phyloP scores from a whole-genome alignment of 352 stramenopile genomes.

The Phytopythium aichiense region DNA sequence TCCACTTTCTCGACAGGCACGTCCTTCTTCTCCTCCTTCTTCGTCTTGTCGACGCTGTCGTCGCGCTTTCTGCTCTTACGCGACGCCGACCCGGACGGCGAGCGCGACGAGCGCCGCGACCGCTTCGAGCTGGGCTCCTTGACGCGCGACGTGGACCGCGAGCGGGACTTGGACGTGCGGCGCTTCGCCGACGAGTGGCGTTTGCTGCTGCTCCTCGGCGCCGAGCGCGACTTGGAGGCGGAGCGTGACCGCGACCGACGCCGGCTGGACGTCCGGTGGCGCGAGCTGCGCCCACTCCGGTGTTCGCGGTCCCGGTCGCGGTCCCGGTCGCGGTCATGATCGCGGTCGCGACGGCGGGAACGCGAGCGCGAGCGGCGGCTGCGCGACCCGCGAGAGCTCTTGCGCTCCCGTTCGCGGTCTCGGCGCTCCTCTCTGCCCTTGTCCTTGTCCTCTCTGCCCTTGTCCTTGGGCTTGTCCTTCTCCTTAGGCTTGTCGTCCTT shows the following conservation, averaged over 20 bases:
- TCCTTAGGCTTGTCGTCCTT: neutral
- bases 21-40: constrained; percentile 9
- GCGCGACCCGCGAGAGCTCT: constrained; percentile 13
- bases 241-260: constrained; percentile 31
- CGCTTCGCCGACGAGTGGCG: constrained; percentile 7
- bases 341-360: constrained; percentile 13
- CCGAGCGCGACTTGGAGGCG: constrained; percentile 27
- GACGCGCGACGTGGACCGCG: constrained; percentile 20
- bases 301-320: constrained; percentile 21
- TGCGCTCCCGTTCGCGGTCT: constrained; percentile 12
- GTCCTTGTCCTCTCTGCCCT: constrained; percentile 13
- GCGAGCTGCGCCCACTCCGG: constrained; percentile 29
- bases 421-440: constrained; percentile 13
- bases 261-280: constrained; percentile 25
- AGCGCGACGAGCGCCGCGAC: constrained; percentile 20
- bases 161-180: constrained; percentile 21
- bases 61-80: constrained; percentile 14
- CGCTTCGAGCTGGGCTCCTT: constrained; percentile 17
- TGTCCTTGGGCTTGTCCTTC: constrained; percentile 11
- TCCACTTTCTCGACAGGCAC: neutral
- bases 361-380: constrained; percentile 20
- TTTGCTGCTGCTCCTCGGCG: constrained; percentile 13
- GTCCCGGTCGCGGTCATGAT: constrained; percentile 3
- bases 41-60: constrained; percentile 3
- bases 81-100: constrained; percentile 19